Percentiles rank a stretch among this genome's conserved stretches.
Conservation (phyloP, 441 rosid genomes). For the Erodium moschatum region DNA sequence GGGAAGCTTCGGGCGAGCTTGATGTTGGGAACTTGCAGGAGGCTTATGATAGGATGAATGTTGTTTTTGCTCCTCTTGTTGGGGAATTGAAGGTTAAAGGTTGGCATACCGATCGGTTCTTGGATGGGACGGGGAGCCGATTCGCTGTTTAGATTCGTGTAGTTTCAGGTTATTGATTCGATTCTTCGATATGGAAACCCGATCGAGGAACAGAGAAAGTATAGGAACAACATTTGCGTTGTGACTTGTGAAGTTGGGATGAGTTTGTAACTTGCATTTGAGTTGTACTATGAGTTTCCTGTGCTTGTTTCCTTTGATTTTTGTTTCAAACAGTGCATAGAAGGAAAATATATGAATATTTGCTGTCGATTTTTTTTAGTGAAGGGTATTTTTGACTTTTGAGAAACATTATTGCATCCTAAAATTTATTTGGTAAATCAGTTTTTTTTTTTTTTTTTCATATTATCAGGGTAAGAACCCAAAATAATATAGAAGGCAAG, state of each 20-base stretch:
- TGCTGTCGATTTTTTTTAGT: too few relatives aligned
- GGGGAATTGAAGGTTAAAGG: slow-evolving; percentile 66
- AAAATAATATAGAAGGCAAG: too few relatives aligned
- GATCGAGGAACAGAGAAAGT: not conserved
- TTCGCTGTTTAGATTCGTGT: slow-evolving; percentile 39
- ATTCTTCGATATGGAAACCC: not conserved
- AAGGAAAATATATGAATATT: too few relatives aligned
- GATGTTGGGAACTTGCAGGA: slow-evolving; percentile 36
- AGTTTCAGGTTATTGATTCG: not conserved
- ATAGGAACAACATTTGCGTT: not conserved
- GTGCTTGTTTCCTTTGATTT: not conserved
- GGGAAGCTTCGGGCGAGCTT: too few relatives aligned
- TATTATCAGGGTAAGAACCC: too few relatives aligned
- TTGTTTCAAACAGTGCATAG: not conserved
- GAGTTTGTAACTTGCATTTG: not conserved
- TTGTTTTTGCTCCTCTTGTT: slow-evolving; percentile 40
- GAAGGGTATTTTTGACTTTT: too few relatives aligned
- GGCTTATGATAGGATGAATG: slow-evolving; percentile 58
- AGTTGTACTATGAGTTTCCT: too few relatives aligned
- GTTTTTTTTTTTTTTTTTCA: too few relatives aligned
- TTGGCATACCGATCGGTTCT: slow-evolving; percentile 86
- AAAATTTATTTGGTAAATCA: too few relatives aligned
- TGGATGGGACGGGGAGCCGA: slow-evolving; percentile 73
- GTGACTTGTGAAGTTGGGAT: slow-evolving; percentile 7
- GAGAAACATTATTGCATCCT: too few relatives aligned